Base-by-base conservation (phyloP, 495 filamentous ascomycete genomes). In the Lichenothelia convexa region DNA sequence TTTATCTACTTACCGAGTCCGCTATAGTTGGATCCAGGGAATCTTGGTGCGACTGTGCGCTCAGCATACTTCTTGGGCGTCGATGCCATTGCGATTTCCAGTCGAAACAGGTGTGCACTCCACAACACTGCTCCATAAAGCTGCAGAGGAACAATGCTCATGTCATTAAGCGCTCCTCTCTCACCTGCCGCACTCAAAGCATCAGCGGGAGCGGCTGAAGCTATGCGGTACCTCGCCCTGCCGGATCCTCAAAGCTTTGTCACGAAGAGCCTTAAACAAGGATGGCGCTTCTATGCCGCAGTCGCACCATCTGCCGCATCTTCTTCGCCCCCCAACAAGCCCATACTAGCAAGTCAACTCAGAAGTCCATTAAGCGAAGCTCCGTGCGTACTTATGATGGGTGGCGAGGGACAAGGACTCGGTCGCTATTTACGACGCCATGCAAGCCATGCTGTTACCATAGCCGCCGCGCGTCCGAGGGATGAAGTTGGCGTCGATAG, bases 21-120 rank as follows among this genome's bases (percentile, higher is more conserved):
- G n/a, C n/a, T n/a, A n/a, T n/a, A n/a, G n/a, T n/a, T n/a, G 6
- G 87, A 97, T 55, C 73, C 82, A 2, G 85, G 82, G 1, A 97
- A 97, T 52, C 60, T 94, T 2, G 89, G 89, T 19, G 78, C 75
- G 2, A 92, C 94, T 39, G 62, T 94, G 21, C 78, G 89, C 16
- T 76, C 80, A 16, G 80, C 81, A 3, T 74, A 78, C 46, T 97
- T 81, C 55, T 67, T 93, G 3, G 89, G 89, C 24, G 75, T 79
- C 11, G 75, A 81, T 40, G 82, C 78, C 5, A 50, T 62, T 2
- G 52, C 48, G 4, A 44, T 58, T 13, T 41, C 46, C 7, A 53
- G 42, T 9, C 42, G 51, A 9, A 47, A 46, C n/a, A n/a, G n/a
- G n/a, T n/a, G n/a, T n/a, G n/a, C n/a, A 12, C 30, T 32, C 36